Conservation (phyloP, 345 rosid genomes). For the Chamaenerion angustifolium region DNA sequence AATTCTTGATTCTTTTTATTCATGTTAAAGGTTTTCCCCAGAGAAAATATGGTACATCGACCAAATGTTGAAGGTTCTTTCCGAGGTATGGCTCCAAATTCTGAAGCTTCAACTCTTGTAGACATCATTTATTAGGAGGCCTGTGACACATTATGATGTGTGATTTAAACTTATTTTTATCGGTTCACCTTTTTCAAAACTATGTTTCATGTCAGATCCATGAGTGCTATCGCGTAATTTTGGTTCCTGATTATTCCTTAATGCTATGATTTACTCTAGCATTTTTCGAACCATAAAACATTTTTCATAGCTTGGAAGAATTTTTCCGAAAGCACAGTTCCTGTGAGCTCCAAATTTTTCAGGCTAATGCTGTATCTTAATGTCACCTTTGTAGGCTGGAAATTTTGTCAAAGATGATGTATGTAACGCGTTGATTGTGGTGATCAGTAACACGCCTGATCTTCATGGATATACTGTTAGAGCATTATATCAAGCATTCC, state of each 20-base stretch:
- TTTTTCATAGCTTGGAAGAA: too few species aligned
- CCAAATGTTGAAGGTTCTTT: slow-evolving; percentile 98
- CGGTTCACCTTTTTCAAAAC: too few species aligned
- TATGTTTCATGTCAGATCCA: too few species aligned
- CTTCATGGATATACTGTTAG: slow-evolving; percentile 94
- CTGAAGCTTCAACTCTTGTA: slow-evolving; percentile 4
- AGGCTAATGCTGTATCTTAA: slow-evolving; percentile 9
- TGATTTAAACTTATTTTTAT: too few species aligned
- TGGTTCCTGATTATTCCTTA: too few species aligned
- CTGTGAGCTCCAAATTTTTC: too few species aligned
- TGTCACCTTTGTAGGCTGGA: slow-evolving; percentile 75
- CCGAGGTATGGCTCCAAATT: slow-evolving; percentile 46
- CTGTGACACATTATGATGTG: too few species aligned
- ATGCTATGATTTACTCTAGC: too few species aligned
- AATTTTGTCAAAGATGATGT: slow-evolving; percentile 96
- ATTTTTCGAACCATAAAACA: too few species aligned
- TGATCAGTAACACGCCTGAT: slow-evolving; percentile 85
- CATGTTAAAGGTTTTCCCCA: slow-evolving; percentile 68
- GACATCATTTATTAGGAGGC: too few species aligned
- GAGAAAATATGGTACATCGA: slow-evolving; percentile 96
- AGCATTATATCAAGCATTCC: slow-evolving; percentile 68
- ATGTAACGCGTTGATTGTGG: slow-evolving; percentile 89
- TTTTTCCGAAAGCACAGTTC: too few species aligned
- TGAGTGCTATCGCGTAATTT: too few species aligned
- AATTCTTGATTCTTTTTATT: slow-evolving; percentile 1